Percentiles rank a stretch among this genome's conserved stretches.
These are phyloP conservation scores for Thelonectria olida DNA, from an alignment of 2,329 filamentous ascomycete genomes.

Conservation along the genomic window DNA sequence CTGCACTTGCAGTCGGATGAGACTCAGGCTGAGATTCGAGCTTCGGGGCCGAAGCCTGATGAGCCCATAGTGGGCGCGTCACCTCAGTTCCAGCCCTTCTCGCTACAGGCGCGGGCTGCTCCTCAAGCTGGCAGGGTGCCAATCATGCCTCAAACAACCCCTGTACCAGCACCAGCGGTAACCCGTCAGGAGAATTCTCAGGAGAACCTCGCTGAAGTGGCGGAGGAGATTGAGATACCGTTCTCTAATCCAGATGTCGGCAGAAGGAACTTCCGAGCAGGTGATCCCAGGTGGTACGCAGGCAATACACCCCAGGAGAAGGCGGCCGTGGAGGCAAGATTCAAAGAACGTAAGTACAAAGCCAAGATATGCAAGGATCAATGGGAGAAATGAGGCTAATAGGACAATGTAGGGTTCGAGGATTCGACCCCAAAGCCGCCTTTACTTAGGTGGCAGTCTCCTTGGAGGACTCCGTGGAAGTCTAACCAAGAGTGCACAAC, in stretches of 20 bases:
- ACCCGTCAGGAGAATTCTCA: too few species aligned
- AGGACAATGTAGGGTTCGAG: slow-evolving; percentile 22
- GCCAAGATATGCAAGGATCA: too few species aligned
- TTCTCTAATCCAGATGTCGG: slow-evolving; percentile 27
- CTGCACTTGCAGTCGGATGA: slow-evolving; percentile 47
- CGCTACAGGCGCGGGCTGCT: not conserved
- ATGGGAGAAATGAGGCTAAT: slow-evolving; percentile 3
- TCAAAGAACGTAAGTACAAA: slow-evolving; percentile 33
- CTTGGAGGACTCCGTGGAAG: too few species aligned
- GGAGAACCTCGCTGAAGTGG: not conserved
- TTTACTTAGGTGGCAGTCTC: too few species aligned
- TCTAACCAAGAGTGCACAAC: too few species aligned
- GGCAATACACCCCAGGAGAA: slow-evolving; percentile 44
- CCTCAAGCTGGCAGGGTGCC: not conserved
- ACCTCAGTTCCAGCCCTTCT: not conserved
- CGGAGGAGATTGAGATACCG: slow-evolving; percentile 19
- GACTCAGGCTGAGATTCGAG: slow-evolving; percentile 41
- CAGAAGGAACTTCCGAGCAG: slow-evolving; percentile 35
- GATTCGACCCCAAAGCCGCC: not conserved
- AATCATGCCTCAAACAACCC: not conserved
- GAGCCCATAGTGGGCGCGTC: not conserved
- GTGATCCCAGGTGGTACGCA: slow-evolving; percentile 35
- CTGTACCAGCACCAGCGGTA: not conserved
- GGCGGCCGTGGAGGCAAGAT: slow-evolving; percentile 33
- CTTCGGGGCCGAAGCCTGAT: slow-evolving; percentile 9